These are phyloP conservation scores for Fusarium armeniacum DNA, from an alignment of 2,329 filamentous ascomycete species.

Conservation along the genomic window DNA sequence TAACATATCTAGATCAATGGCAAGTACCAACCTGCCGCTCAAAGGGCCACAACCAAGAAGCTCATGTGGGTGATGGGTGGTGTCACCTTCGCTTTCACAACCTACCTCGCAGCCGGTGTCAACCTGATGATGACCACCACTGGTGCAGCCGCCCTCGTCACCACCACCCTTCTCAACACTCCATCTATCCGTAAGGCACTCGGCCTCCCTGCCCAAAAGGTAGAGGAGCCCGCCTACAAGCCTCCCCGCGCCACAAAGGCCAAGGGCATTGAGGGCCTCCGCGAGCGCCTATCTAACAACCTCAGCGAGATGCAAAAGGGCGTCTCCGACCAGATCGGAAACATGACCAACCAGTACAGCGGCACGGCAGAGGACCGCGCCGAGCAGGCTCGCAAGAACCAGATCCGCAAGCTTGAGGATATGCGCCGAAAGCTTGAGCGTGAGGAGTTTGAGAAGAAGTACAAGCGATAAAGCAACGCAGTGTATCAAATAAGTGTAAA, in stretches of 20 bases:
- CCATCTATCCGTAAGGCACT: constrained; percentile 56
- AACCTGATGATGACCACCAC: constrained; percentile 64
- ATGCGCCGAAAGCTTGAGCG: constrained; percentile 55
- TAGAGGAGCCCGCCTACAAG: constrained; percentile 53
- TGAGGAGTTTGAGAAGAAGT: constrained; percentile 59
- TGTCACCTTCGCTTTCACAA: constrained; percentile 61
- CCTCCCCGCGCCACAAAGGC: constrained; percentile 51
- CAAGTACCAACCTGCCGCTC: constrained; percentile 52
- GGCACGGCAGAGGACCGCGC: constrained; percentile 54
- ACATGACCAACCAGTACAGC: constrained; percentile 54
- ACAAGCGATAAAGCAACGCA: constrained; percentile 51
- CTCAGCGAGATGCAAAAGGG: constrained; percentile 58
- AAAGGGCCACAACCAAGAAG: constrained; percentile 57
- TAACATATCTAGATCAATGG: constrained; percentile 54
- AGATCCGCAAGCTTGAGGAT: constrained; percentile 55
- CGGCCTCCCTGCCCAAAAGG: constrained; percentile 56
- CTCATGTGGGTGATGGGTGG: constrained; percentile 61
- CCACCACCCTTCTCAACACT: constrained; percentile 57
- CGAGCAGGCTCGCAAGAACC: constrained; percentile 54
- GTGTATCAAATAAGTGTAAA: constrained; percentile 38
- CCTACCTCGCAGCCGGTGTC: constrained; percentile 63
- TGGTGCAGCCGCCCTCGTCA: constrained; percentile 56
- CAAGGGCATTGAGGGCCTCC: constrained; percentile 46
- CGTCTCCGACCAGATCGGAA: constrained; percentile 53
- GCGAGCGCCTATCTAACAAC: constrained; percentile 53